Conservation (phyloP, 495 filamentous ascomycete genomes). For the Penicillium pancosmium region DNA sequence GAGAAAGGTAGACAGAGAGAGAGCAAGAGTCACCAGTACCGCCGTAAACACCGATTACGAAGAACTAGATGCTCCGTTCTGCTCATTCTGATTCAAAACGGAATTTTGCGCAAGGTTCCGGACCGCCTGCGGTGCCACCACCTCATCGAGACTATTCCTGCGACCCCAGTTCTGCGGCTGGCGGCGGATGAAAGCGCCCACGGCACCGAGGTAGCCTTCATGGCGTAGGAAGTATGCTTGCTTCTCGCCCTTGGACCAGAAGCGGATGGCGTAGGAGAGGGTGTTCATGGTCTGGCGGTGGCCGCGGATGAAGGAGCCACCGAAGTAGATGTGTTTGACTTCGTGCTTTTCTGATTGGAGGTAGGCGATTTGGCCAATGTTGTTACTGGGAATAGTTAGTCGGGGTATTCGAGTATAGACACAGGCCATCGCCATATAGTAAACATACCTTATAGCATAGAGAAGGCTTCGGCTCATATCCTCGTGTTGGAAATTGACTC, state of each 20-base stretch:
- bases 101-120: constrained; percentile 26
- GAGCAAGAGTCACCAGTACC: too few relatives aligned
- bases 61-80: constrained; percentile 20
- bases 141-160: constrained; percentile 68
- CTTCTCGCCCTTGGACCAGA: constrained; percentile 93
- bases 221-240: constrained; percentile 96
- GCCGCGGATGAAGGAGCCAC: constrained; percentile 93
- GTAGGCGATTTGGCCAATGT: constrained; percentile 97
- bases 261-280: constrained; percentile 90
- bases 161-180: constrained; percentile 93
- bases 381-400: constrained; percentile 66
- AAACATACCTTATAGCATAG: constrained; percentile 72
- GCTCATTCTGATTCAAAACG: constrained; percentile 12
- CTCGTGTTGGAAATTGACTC: constrained; percentile 57
- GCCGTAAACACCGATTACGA: constrained; percentile 4
- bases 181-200: constrained; percentile 90
- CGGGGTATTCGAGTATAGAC: not conserved
- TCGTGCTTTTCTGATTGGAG: constrained; percentile 90
- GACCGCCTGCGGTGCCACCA: constrained; percentile 35
- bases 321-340: constrained; percentile 93
- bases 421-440: not conserved
- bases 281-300: constrained; percentile 98
- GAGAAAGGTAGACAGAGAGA: too few relatives aligned
- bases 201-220: constrained; percentile 95
- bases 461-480: constrained; percentile 74